phyloP scores from a whole-genome alignment of 257 asterid genomes.

The Verbascum thapsus region DNA sequence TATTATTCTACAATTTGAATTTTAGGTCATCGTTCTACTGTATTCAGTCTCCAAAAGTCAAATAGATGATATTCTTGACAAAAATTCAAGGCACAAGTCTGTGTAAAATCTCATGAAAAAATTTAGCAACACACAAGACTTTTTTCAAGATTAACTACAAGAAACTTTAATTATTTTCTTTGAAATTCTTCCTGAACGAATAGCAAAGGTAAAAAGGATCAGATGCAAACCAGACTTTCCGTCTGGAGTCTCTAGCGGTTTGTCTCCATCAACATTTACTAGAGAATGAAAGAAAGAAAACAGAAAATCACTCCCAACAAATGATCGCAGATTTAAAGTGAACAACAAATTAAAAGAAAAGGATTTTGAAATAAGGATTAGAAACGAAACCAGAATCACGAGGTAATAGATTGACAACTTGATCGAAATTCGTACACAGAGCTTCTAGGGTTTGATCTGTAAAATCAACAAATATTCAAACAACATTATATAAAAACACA shows the following conservation, averaged over 20 bases:
- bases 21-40: not conserved
- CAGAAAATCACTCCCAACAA: slow-evolving; percentile 8
- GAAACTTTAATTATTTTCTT: not conserved
- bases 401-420: slow-evolving; percentile 46
- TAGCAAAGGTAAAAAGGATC: not conserved
- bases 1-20: not conserved
- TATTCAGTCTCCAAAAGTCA: not conserved
- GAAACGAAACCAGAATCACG: slow-evolving; percentile 34
- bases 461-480: slow-evolving; percentile 11
- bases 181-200: not conserved
- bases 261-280: slow-evolving; percentile 30
- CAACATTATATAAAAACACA: not conserved
- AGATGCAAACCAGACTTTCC: slow-evolving; percentile 32
- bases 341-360: slow-evolving; percentile 6
- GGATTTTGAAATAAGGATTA: not conserved
- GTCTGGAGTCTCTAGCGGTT: slow-evolving; percentile 32
- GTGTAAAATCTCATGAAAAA: not conserved
- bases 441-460: slow-evolving; percentile 58
- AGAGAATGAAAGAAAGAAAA: slow-evolving; percentile 13
- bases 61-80: slow-evolving; percentile 1
- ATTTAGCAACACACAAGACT: not conserved
- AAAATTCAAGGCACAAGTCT: not conserved
- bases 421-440: slow-evolving; percentile 50
- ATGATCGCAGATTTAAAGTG: not conserved
- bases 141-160: not conserved